Evolutionary conservation across 176 grass and related monocot species (phyloP).

Genomic region (Paspalum vaginatum): DNA sequence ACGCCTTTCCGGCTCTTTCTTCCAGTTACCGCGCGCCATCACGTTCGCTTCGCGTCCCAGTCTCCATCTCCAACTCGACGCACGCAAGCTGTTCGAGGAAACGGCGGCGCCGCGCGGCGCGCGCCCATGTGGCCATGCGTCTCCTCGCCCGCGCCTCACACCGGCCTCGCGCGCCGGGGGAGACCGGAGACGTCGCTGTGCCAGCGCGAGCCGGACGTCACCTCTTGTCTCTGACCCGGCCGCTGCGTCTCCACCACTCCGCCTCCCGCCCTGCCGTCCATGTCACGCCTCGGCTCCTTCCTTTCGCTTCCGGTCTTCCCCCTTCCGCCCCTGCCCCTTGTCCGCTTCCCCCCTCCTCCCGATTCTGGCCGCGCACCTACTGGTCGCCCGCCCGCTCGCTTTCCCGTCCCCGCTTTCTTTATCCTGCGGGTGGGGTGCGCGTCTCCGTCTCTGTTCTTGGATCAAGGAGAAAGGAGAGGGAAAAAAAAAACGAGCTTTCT

Average conservation of each 20-base stretch:
- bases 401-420: conserved; percentile 24
- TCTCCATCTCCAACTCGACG: background rate
- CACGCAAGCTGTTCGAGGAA: conserved; percentile 44
- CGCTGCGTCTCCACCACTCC: conserved; percentile 17
- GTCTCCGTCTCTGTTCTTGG: conserved; percentile 3
- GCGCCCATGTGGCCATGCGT: conserved; percentile 47
- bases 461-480: background rate
- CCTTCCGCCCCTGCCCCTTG: conserved; percentile 22
- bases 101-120: conserved; percentile 37
- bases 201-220: conserved; percentile 29
- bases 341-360: conserved; percentile 44
- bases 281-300: conserved; percentile 48
- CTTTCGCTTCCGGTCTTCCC: conserved; percentile 15
- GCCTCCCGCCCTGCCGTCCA: conserved; percentile 42
- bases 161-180: background rate
- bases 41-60: background rate
- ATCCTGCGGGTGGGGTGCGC: conserved; percentile 18
- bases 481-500: background rate
- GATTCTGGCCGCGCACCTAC: conserved; percentile 32
- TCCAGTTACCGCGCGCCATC: background rate
- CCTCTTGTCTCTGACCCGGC: background rate
- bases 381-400: conserved; percentile 32
- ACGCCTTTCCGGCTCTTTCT: background rate
- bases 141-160: background rate
- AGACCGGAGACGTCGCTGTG: conserved; percentile 23